Conservation (phyloP, 768 basidiomycete species). For the Solioccasus polychromus region DNA sequence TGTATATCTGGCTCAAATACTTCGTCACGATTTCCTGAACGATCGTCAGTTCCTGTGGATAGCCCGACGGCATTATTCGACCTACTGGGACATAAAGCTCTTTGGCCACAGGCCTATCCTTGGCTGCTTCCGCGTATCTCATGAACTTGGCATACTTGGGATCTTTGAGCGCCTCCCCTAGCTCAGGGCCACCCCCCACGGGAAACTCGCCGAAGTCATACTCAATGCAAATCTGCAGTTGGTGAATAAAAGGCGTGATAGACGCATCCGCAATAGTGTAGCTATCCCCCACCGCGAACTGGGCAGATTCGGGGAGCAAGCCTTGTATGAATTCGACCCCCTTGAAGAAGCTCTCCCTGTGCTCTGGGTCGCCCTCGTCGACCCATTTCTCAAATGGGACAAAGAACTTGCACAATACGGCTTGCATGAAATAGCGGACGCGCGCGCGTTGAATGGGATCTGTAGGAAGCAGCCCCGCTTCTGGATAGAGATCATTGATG, state of each 20-base stretch:
- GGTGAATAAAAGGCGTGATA: slow-evolving; percentile 56
- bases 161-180: slow-evolving; percentile 36
- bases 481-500: slow-evolving; percentile 56
- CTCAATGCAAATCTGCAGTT: slow-evolving; percentile 41
- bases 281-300: slow-evolving; percentile 33
- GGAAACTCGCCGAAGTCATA: slow-evolving; percentile 54
- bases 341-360: slow-evolving; percentile 38
- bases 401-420: slow-evolving; percentile 44
- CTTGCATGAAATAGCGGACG: slow-evolving; percentile 62
- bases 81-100: no score
- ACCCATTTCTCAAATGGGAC: slow-evolving; percentile 39
- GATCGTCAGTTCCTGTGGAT: no score
- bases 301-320: slow-evolving; percentile 42
- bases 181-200: slow-evolving; percentile 44
- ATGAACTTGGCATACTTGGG: slow-evolving; percentile 50
- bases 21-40: no score
- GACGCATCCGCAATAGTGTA: slow-evolving; percentile 61
- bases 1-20: no score
- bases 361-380: slow-evolving; percentile 38
- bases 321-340: slow-evolving; percentile 50
- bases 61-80: no score
- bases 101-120: no score
- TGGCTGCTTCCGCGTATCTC: no score
- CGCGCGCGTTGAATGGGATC: slow-evolving; percentile 57
- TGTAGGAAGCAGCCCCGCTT: slow-evolving; percentile 46